Evolutionary conservation across 2,329 filamentous ascomycete species (phyloP), one percentile per base, ranked within the genome.

Genomic region (Spiromastix sp.): DNA sequence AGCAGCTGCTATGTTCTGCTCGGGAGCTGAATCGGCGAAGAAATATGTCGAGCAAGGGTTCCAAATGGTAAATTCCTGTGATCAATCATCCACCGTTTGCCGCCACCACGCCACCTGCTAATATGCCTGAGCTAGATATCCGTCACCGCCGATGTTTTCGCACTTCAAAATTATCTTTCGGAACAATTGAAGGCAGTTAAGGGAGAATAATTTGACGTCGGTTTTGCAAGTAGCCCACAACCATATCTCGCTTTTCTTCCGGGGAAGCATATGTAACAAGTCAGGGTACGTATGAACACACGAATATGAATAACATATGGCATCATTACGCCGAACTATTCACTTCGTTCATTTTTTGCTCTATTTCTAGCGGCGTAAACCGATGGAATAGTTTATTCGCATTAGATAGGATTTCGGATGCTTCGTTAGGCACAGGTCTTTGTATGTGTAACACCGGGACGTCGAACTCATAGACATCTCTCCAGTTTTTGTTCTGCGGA

Each of bases 361-460:
- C 61, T 7, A 79, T 63, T 41, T 79, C 68, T 28, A 66, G 60
- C 48, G 71, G 68, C 5, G 68, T 71, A 55, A 75, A 76, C 16
- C 74, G 67, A 55, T 79, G 75, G 63, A 78, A 78, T 20, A 79
- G 56, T 52, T 79, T 79, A 40, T 66, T 60, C 9, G 56, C 66
- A 48, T 79, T 74, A 58, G 75, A 75, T 12, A 77, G 59, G 40
- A 72, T 73, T 33, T 61, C 52, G 2, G 66, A 61, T 24, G 63
- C 52, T 7, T 57, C 55, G 1, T 63, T 62, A 6, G 66, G 66
- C 31, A 54, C 41, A 41, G 50, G 60, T 51, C 52, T 70, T 22
- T 67, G 71, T 27, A 78, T 61, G 49, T 79, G 75, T 19, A 79
- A 62, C 41, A 79, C 75, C 1, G 75, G 75, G 3, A 74, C 74